Evolutionary conservation across 805 yeast genomes (phyloP), one percentile per base, ranked within the genome.

Genomic region (Pichia gijzeniarum): DNA sequence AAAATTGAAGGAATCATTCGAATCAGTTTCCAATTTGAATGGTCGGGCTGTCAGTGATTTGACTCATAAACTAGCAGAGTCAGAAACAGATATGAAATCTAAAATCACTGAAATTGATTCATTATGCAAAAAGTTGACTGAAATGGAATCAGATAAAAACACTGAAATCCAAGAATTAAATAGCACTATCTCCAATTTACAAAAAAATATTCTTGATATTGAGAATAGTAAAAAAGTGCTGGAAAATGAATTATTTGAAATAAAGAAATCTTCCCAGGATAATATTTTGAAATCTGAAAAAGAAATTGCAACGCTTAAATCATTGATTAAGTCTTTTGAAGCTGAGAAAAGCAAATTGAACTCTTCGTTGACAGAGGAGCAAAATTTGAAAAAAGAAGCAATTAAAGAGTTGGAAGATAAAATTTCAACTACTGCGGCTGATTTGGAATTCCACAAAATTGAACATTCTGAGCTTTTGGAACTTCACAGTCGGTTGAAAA

Each of bases 381-480:
- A 7, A 10, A 4, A 20, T 4, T 18, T 50, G 40, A 53, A 51
- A 31, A 51, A 61, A 40, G 48, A 51, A 44, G 57, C 47, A 28
- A 52, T 64, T 5, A 21, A 48, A 4, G 30, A 46, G 27, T 36
- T 64, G 20, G 57, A 59, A 40, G 43, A 44, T 10, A 43, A 40
- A 35, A 21, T 60, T 3, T 40, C 46, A 12, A 17, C 50, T 53
- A 89, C 95, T 0, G 73, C 86, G 27, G 69, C 79, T 40, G 70
- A 82, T 10, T 69, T 88, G 47, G 91, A 86, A 59, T 79, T 73
- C 33, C 88, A 93, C 1, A 76, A 84, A 5, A 73, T 73, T 43
- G 67, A 73, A 6, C 95, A 88, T 60, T 88, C 41, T 95, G 85
- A 45, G 80, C 78, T 53, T 93, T n/a, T 33, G 10, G 12, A n/a